phyloP scores from a whole-genome alignment of 2,329 filamentous ascomycete genomes.

The Pseudocercospora crystallina region DNA sequence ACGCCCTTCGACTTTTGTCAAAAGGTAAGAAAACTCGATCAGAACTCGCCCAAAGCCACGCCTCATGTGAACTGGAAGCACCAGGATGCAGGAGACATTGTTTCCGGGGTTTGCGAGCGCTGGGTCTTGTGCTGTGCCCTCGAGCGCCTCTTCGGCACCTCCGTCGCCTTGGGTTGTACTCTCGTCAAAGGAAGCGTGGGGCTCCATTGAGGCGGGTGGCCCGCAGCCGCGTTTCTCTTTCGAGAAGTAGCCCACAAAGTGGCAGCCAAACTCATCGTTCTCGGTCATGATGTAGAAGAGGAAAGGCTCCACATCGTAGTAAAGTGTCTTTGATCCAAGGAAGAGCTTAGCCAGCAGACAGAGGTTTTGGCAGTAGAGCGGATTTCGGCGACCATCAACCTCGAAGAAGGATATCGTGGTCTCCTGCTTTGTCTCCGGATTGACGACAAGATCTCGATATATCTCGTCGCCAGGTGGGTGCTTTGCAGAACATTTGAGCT shows the following conservation, averaged over 20 bases:
- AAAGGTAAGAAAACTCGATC: conserved; percentile 96
- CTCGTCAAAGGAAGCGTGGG: conserved; percentile 29
- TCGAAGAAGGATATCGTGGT: conserved; percentile 77
- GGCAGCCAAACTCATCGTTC: conserved; percentile 85
- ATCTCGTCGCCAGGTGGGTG: conserved; percentile 98
- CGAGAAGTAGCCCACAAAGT: conserved; percentile 98
- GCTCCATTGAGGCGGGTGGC: conserved; percentile 61
- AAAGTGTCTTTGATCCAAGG: conserved; percentile 95
- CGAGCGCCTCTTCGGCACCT: conserved; percentile 20
- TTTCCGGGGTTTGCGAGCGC: conserved; percentile 54
- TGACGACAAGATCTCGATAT: conserved; percentile 81
- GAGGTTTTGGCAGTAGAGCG: conserved; percentile 97
- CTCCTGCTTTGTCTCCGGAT: conserved; percentile 35
- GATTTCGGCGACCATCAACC: conserved; percentile 93
- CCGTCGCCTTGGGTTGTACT: conserved; percentile 17
- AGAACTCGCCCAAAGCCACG: conserved; percentile 96
- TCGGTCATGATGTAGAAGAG: conserved; percentile 97
- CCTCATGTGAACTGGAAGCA: conserved; percentile 91
- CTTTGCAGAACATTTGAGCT: conserved; percentile 90
- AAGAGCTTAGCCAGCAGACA: conserved; percentile 96
- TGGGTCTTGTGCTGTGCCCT: conserved; percentile 29
- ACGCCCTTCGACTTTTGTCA: conserved; percentile 89
- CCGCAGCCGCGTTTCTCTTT: conserved; percentile 77
- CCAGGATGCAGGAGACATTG: conserved; percentile 96
- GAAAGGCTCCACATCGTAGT: conserved; percentile 97